phyloP scores from a whole-genome alignment of 106 monocot species.

The Acorus gramineus region DNA sequence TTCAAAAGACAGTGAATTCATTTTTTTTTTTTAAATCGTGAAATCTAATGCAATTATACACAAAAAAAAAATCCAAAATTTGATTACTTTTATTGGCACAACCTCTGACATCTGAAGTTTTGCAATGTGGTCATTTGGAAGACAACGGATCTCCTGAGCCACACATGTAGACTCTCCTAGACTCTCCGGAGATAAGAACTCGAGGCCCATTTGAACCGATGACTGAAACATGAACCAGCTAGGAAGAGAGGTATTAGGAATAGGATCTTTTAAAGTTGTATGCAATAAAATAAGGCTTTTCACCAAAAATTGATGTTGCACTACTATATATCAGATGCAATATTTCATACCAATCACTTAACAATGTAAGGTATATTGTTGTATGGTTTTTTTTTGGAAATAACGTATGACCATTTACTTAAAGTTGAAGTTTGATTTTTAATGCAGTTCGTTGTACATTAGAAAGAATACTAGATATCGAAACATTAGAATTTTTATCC shows the following conservation, averaged over 20 bases:
- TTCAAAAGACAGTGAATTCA: neutral
- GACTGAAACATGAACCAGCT: constrained; percentile 35
- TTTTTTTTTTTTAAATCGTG: constrained; percentile 1
- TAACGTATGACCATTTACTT: too few relatives aligned
- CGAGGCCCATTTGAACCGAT: constrained; percentile 64
- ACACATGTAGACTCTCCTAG: constrained; percentile 50
- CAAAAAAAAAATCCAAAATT: neutral
- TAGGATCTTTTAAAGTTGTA: too few relatives aligned
- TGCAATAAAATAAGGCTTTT: too few relatives aligned
- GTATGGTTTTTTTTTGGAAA: too few relatives aligned
- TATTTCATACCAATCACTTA: too few relatives aligned
- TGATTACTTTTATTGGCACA: neutral
- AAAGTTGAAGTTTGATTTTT: too few relatives aligned
- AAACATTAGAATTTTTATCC: too few relatives aligned
- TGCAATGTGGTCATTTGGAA: constrained; percentile 67
- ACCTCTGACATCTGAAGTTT: constrained; percentile 94
- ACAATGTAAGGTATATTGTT: too few relatives aligned
- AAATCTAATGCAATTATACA: neutral
- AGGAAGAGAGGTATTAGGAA: neutral
- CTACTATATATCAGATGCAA: too few relatives aligned
- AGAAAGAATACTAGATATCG: too few relatives aligned
- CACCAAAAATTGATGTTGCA: too few relatives aligned
- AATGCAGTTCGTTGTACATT: too few relatives aligned
- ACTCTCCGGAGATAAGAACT: constrained; percentile 83
- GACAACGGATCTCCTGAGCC: constrained; percentile 78